Percentiles rank a stretch among this genome's conserved stretches.
Evolutionary conservation across 441 rosid genomes (phyloP).

Genomic region (Pelargonium australe): DNA sequence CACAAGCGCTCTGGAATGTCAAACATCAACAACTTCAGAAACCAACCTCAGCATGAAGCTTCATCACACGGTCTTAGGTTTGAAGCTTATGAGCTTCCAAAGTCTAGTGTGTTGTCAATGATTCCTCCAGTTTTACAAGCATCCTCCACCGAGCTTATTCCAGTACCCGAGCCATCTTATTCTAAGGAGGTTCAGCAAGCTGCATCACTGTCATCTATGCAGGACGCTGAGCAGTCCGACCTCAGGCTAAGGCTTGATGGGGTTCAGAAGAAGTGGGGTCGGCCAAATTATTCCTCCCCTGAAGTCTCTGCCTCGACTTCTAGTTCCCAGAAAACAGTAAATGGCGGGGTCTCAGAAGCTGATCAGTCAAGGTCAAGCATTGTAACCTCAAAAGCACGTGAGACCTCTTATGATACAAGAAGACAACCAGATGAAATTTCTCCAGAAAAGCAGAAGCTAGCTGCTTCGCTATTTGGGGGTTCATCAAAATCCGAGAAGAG

Average conservation of each 20-base stretch:
- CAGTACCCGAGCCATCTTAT: slow-evolving; percentile 65
- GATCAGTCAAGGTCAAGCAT: slow-evolving; percentile 29
- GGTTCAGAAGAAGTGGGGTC: slow-evolving; percentile 93
- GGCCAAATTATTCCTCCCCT: slow-evolving; percentile 48
- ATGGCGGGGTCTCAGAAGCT: slow-evolving; percentile 33
- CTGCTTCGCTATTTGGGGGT: slow-evolving; percentile 91
- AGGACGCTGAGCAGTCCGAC: slow-evolving; percentile 53
- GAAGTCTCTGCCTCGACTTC: slow-evolving; percentile 40
- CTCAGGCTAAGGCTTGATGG: slow-evolving; percentile 94
- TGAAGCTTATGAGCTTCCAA: slow-evolving; percentile 92
- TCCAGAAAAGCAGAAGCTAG: slow-evolving; percentile 91
- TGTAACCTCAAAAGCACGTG: slow-evolving; percentile 43
- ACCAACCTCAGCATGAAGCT: slow-evolving; percentile 53
- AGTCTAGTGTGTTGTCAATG: slow-evolving; percentile 42
- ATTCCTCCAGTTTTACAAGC: slow-evolving; percentile 38
- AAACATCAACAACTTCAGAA: slow-evolving; percentile 42
- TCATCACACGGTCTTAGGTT: slow-evolving; percentile 75
- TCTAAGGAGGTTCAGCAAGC: slow-evolving; percentile 49
- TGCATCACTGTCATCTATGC: slow-evolving; percentile 33
- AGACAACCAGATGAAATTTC: slow-evolving; percentile 57
- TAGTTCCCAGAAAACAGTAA: slow-evolving; percentile 44
- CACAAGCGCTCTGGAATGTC: slow-evolving; percentile 53
- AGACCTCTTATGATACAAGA: slow-evolving; percentile 48
- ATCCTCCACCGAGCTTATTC: slow-evolving; percentile 61
- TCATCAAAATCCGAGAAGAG: slow-evolving; percentile 62